Conservation (phyloP, 2,329 filamentous ascomycete genomes). For the Alternaria brassicae region DNA sequence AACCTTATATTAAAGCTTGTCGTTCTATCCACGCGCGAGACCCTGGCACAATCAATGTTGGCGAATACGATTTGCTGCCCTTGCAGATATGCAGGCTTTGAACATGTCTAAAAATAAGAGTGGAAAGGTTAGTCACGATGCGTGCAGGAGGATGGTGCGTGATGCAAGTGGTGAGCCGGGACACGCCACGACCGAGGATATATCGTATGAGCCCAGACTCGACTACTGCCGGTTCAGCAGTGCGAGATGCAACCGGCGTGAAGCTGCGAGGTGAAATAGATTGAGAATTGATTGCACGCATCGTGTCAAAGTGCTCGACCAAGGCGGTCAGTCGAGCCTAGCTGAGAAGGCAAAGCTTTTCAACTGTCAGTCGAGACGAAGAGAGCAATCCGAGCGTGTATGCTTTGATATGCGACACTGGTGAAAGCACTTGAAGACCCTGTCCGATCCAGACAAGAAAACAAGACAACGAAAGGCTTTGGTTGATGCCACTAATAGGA, state of each 20-base stretch:
- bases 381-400: not conserved
- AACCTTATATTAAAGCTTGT: conserved; percentile 53
- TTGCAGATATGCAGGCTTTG: conserved; percentile 27
- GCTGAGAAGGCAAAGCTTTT: not conserved
- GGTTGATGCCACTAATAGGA: not conserved
- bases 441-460: not conserved
- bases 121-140: conserved; percentile 23
- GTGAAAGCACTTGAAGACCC: not conserved
- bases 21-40: conserved; percentile 32
- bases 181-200: conserved; percentile 6
- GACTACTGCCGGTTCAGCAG: conserved; percentile 26
- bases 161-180: conserved; percentile 20
- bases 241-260: conserved; percentile 29
- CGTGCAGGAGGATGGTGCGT: conserved; percentile 11
- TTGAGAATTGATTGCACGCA: conserved; percentile 45
- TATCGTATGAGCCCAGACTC: conserved; percentile 37
- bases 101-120: conserved; percentile 42
- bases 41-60: conserved; percentile 36
- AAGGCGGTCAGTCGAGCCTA: conserved; percentile 17
- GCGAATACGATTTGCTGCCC: conserved; percentile 40
- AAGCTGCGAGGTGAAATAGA: conserved; percentile 33
- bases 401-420: not conserved
- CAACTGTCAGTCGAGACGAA: not conserved
- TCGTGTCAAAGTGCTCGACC: conserved; percentile 31
- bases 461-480: not conserved